Conservation (phyloP, 352 stramenopile genomes). For the Globisporangium sylvaticum region DNA sequence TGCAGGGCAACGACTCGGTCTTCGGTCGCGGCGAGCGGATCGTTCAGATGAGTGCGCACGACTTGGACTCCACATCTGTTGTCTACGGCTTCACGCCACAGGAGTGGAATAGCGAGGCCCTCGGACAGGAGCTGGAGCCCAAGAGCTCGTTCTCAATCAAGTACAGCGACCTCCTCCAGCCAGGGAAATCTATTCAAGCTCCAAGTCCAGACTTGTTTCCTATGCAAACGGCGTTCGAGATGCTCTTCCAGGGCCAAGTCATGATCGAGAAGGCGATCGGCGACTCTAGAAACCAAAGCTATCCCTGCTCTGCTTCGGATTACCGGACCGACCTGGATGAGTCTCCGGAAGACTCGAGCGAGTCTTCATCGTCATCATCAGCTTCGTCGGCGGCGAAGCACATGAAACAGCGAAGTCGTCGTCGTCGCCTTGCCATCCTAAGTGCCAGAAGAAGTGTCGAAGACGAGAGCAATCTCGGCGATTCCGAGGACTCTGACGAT, state of each 20-base stretch:
- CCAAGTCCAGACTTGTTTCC: background rate
- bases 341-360: background rate
- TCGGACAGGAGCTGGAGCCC: background rate
- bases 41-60: background rate
- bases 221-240: background rate
- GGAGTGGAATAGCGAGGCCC: background rate
- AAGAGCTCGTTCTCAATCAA: background rate
- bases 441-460: background rate
- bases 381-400: background rate
- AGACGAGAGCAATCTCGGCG: background rate
- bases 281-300: background rate
- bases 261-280: background rate
- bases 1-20: background rate
- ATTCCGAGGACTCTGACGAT: background rate
- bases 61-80: background rate
- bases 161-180: background rate
- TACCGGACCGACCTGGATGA: background rate
- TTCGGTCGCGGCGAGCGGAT: background rate
- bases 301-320: background rate
- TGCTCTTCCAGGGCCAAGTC: background rate
- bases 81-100: background rate
- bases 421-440: background rate
- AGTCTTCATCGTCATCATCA: background rate
- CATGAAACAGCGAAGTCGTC: background rate
- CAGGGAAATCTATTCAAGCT: background rate